A percentile compares a stretch with the other conserved stretches of the same genome.
Evolutionary conservation across 1,284 basidiomycete genomes (phyloP).

Genomic region (Sanguinoderma infundibulare): DNA sequence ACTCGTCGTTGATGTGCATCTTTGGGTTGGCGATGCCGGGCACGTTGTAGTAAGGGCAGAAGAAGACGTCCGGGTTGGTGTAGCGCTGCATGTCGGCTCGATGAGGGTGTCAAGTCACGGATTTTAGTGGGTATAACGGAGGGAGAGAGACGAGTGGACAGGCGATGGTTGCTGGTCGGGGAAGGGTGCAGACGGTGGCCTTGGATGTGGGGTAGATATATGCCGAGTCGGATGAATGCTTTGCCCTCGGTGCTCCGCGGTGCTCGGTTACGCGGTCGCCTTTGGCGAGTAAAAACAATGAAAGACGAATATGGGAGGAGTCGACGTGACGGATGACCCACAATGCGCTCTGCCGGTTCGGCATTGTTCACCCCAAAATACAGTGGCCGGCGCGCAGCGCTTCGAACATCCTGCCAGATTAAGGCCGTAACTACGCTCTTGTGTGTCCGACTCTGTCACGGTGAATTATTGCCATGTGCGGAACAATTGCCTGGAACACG

Average conservation of each 20-base stretch:
- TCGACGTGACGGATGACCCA: background rate
- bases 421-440: too few species aligned
- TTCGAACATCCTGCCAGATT: too few species aligned
- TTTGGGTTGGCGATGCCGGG: constrained; percentile 19
- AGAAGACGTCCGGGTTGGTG: constrained; percentile 25
- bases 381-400: too few species aligned
- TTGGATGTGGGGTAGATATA: background rate
- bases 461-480: too few species aligned
- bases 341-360: background rate
- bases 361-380: too few species aligned
- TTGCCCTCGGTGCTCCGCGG: background rate
- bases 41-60: constrained; percentile 23
- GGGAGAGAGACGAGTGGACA: too few species aligned
- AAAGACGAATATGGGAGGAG: background rate
- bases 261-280: background rate
- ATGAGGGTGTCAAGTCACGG: background rate
- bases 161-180: background rate
- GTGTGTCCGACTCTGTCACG: too few species aligned
- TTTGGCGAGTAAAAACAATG: background rate
- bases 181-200: too few species aligned
- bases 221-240: background rate
- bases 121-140: too few species aligned
- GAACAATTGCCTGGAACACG: too few species aligned
- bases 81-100: constrained; percentile 19
- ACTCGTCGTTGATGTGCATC: constrained; percentile 5